Conservation (phyloP, 2,329 filamentous ascomycete species). For the Aureobasidium subglaciale region DNA sequence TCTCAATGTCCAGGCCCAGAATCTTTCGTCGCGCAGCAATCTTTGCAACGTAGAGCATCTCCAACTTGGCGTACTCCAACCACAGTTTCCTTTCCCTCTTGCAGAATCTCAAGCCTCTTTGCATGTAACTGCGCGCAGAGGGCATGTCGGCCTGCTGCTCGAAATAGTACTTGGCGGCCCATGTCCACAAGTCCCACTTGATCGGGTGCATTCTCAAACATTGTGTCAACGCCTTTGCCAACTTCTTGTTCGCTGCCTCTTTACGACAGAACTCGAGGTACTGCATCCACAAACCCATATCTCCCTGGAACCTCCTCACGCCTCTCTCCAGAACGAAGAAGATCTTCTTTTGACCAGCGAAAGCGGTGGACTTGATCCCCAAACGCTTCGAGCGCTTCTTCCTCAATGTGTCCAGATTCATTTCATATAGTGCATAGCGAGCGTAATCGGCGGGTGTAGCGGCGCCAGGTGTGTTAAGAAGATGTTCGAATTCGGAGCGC, state of each 20-base stretch:
- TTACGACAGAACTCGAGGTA: slow-evolving; percentile 76
- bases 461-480: slow-evolving; percentile 68
- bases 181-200: slow-evolving; percentile 76
- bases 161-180: slow-evolving; percentile 69
- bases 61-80: slow-evolving; percentile 83
- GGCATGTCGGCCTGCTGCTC: slow-evolving; percentile 82
- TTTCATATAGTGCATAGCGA: slow-evolving; percentile 69
- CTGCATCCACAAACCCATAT: slow-evolving; percentile 76
- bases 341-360: slow-evolving; percentile 68
- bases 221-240: slow-evolving; percentile 53
- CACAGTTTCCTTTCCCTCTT: slow-evolving; percentile 66
- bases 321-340: slow-evolving; percentile 86
- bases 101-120: slow-evolving; percentile 85
- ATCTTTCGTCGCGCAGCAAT: slow-evolving; percentile 67
- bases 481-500: slow-evolving; percentile 88
- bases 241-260: slow-evolving; percentile 55
- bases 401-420: slow-evolving; percentile 64
- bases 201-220: slow-evolving; percentile 80
- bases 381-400: slow-evolving; percentile 76
- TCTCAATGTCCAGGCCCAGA: slow-evolving; percentile 51
- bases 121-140: slow-evolving; percentile 75
- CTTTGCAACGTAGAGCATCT: slow-evolving; percentile 86
- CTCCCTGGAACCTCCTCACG: slow-evolving; percentile 75
- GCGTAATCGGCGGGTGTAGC: slow-evolving; percentile 72
- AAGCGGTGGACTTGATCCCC: slow-evolving; percentile 62